Conservation (phyloP, 805 yeast genomes). For the Kazachstania martiniae region DNA sequence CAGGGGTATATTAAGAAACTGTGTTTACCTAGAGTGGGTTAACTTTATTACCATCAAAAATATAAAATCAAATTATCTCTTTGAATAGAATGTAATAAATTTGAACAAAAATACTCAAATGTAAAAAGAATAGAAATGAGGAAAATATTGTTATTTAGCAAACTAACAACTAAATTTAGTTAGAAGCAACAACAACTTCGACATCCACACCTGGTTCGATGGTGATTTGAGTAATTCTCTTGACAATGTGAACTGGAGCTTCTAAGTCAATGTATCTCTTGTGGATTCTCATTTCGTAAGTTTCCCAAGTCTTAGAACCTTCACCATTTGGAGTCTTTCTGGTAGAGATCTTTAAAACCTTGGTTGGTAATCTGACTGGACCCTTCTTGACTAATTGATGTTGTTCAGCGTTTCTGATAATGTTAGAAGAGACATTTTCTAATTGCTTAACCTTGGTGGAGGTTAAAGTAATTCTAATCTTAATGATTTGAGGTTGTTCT, state of each 20-base stretch:
- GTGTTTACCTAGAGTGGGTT: conserved; percentile 32
- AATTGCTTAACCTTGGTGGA: conserved; percentile 98
- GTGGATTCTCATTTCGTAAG: conserved; percentile 99
- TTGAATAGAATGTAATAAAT: neutral
- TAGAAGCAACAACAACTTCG: conserved; percentile 70
- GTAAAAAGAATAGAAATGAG: neutral
- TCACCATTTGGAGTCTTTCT: conserved; percentile 99
- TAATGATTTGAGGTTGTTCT: conserved; percentile 76
- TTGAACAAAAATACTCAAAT: conserved; percentile 1
- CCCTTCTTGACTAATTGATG: conserved; percentile 88
- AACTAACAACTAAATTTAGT: conserved; percentile 7
- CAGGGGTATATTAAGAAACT: conserved; percentile 30
- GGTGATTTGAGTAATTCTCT: conserved; percentile 94
- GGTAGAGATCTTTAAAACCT: conserved; percentile 95
- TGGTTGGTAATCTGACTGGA: conserved; percentile 99
- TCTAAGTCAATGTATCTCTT: conserved; percentile 98
- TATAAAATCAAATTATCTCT: neutral
- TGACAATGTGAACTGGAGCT: conserved; percentile 89
- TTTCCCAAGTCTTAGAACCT: conserved; percentile 99
- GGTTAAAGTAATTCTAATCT: conserved; percentile 98
- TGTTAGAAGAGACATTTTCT: conserved; percentile 90
- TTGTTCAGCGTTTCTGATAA: conserved; percentile 77
- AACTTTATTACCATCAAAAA: conserved; percentile 3
- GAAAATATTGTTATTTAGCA: neutral
- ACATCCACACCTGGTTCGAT: conserved; percentile 99